A percentile compares a stretch with the other conserved stretches of the same genome.
These are phyloP conservation scores for Starmerella davenportii DNA, from an alignment of 805 yeast genomes.

Conservation along the genomic window DNA sequence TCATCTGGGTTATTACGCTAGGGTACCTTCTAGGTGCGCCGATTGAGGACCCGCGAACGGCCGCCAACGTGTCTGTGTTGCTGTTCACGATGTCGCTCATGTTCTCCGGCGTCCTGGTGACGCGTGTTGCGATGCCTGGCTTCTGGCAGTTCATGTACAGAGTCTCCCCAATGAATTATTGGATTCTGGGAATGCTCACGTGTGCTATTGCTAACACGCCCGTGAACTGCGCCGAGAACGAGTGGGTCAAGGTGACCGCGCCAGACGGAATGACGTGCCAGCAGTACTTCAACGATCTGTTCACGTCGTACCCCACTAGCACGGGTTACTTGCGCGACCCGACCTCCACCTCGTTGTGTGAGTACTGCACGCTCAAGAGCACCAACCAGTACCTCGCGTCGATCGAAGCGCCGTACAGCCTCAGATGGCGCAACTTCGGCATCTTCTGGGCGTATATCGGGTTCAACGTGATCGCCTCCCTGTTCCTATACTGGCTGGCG, in stretches of 20 bases:
- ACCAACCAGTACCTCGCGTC: conserved; percentile 30
- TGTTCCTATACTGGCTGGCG: conserved; percentile 21
- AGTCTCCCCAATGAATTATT: conserved; percentile 51
- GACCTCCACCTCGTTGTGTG: conserved; percentile 27
- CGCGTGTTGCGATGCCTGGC: conserved; percentile 42
- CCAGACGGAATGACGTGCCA: conserved; percentile 50
- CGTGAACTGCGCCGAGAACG: conserved; percentile 33
- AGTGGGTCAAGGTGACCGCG: conserved; percentile 34
- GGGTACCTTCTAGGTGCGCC: conserved; percentile 39
- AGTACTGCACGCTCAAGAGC: conserved; percentile 25
- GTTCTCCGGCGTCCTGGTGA: conserved; percentile 56
- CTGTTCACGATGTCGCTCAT: conserved; percentile 39
- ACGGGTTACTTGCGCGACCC: conserved; percentile 45
- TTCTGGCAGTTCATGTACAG: conserved; percentile 79
- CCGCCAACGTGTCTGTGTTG: conserved; percentile 40
- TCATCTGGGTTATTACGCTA: conserved; percentile 33
- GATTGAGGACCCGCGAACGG: conserved; percentile 50
- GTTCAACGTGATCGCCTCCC: conserved; percentile 31
- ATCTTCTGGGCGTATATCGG: conserved; percentile 38
- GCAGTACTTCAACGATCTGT: conserved; percentile 31
- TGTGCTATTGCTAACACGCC: conserved; percentile 32
- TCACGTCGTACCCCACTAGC: conserved; percentile 19
- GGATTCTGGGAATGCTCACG: conserved; percentile 38
- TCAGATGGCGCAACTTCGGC: conserved; percentile 53
- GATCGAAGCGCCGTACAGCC: conserved; percentile 28